Percentiles rank a stretch among this genome's conserved stretches.
phyloP scores from a whole-genome alignment of 768 basidiomycete species.

The Hydnomerulius pinastri region DNA sequence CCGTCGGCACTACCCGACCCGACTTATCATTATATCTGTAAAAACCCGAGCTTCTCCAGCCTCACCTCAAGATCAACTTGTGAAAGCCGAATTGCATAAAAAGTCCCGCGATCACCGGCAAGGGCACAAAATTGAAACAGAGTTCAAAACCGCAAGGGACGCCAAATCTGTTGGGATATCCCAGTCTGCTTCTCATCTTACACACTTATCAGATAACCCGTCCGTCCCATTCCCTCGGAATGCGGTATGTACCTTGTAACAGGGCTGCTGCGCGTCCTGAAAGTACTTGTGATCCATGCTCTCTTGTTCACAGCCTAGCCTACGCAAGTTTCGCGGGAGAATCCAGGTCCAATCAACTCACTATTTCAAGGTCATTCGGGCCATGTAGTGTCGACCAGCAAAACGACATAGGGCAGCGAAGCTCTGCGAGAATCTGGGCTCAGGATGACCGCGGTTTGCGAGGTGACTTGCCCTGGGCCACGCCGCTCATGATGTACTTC shows the following conservation, averaged over 20 bases:
- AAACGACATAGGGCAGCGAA: neutral
- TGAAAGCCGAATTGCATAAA: slow-evolving; percentile 13
- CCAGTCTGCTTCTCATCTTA: neutral
- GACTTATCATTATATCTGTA: slow-evolving; percentile 7
- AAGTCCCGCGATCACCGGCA: slow-evolving; percentile 26
- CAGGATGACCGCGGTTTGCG: slow-evolving; percentile 1
- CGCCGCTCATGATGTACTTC: slow-evolving; percentile 1
- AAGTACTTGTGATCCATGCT: neutral
- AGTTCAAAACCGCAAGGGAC: neutral
- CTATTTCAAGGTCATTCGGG: neutral
- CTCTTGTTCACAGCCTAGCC: neutral
- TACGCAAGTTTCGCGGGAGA: slow-evolving; percentile 4
- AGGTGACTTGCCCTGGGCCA: neutral
- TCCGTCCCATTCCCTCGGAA: neutral
- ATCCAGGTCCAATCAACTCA: neutral
- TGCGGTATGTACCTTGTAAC: neutral
- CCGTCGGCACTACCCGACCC: slow-evolving; percentile 13
- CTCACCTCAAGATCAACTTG: slow-evolving; percentile 21
- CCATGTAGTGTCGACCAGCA: too few species aligned
- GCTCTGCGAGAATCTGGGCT: neutral
- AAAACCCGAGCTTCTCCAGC: slow-evolving; percentile 19
- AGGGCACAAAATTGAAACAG: slow-evolving; percentile 6
- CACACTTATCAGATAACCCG: slow-evolving; percentile 17
- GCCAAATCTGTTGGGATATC: neutral
- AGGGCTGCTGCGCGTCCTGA: neutral